Conservation (phyloP, 768 basidiomycete genomes). For the Agaricus sinodeliciosus region DNA sequence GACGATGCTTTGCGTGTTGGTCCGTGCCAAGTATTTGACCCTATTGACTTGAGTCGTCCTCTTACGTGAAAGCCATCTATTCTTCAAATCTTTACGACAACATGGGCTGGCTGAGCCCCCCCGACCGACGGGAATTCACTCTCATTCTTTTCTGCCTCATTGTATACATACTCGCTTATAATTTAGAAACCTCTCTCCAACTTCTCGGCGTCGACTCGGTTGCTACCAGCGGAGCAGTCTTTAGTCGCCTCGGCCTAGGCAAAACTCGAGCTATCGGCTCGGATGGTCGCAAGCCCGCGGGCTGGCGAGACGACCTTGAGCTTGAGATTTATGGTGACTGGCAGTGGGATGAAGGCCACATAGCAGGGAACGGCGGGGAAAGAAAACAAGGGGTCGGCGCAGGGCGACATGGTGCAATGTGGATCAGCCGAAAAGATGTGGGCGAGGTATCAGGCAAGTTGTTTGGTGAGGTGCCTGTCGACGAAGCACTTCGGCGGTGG, state of each 20-base stretch:
- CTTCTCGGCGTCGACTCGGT: constrained; percentile 40
- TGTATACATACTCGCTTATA: constrained; percentile 66
- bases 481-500: constrained; percentile 55
- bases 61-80: background rate
- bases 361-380: constrained; percentile 50
- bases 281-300: constrained; percentile 43
- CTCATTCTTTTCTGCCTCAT: constrained; percentile 61
- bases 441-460: constrained; percentile 19
- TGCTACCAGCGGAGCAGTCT: constrained; percentile 28
- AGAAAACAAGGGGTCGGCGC: constrained; percentile 35
- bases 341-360: constrained; percentile 55
- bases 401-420: constrained; percentile 38
- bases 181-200: constrained; percentile 60
- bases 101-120: constrained; percentile 62
- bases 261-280: constrained; percentile 27
- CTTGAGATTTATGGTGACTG: constrained; percentile 62
- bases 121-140: constrained; percentile 66
- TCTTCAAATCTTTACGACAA: background rate
- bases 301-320: constrained; percentile 56
- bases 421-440: constrained; percentile 28
- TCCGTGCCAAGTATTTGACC: constrained; percentile 4
- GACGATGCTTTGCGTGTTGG: background rate
- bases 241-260: constrained; percentile 33
- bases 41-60: background rate
- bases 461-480: constrained; percentile 33